Evolutionary conservation across 2,329 filamentous ascomycete species (phyloP), one percentile per base, ranked within the genome.

Genomic region (Ophiostoma australiae): DNA sequence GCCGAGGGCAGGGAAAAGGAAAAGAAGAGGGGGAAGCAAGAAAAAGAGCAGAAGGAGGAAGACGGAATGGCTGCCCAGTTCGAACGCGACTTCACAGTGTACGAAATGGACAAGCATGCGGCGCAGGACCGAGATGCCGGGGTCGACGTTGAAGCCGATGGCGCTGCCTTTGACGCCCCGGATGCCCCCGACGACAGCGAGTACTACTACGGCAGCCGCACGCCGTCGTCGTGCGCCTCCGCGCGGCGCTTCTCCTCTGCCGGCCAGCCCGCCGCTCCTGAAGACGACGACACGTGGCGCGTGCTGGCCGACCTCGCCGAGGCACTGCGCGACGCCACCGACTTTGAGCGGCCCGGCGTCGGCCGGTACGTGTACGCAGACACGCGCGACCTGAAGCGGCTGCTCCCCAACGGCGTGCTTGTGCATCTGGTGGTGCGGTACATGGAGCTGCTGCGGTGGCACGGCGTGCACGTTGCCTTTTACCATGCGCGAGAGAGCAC

Each of bases 401-500:
- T 23, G 10, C 41, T 72, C 58, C 39, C 71, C 37, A 72, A 72
- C 48, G 41, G 67, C 39, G 48, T 35, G 20, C 67, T 72, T 3
- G 71, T 72, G 44, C 69, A 66, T 20, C 67, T 72, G 7, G 67
- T 71, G 17, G 31, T 20, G n/a, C 69, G 58, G 27, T 72, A 72
- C 63, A 68, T 69, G 20, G 69, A 66, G 13, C 44, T 72, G 61
- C 71, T 72, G 48, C 69, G 71, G 5, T 31, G 58, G 39, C 61
- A 70, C 63, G 71, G 71, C 33, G 71, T 72, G 67, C 41, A 52
- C n/a, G 69, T 72, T 8, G 55, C 67, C 6, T 61, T 69, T 4
- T 71, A 52, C 31, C 67, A 67, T 7, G 69, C 66, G 10, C 23
- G 20, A 1, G 39, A 33, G n/a, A 7, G 20, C 11, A 31, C 6